Evolutionary conservation across 257 asterid species (phyloP).

Genomic region (Solanum acaule): DNA sequence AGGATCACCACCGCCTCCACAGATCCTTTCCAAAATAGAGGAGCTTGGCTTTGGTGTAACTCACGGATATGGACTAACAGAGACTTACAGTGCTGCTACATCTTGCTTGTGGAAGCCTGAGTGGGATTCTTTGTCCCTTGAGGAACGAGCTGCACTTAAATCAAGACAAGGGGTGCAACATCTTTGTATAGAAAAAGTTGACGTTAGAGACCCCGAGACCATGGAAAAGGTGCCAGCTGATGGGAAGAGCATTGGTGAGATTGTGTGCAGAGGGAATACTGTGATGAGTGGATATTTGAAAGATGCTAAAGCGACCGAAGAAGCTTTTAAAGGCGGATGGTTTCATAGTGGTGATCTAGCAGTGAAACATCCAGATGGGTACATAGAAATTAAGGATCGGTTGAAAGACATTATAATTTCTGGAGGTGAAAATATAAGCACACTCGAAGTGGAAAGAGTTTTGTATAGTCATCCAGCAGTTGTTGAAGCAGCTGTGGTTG

Average conservation of each 20-base stretch:
- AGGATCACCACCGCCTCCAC: conserved; percentile 28
- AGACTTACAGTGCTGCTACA: conserved; percentile 17
- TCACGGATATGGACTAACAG: conserved; percentile 4
- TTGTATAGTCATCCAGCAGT: conserved; percentile 21
- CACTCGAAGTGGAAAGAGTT: conserved; percentile 18
- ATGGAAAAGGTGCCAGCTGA: conserved; percentile 17
- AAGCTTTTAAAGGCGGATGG: neutral
- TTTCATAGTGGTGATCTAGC: neutral
- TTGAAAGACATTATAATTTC: no score
- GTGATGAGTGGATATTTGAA: neutral
- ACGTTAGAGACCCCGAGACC: neutral
- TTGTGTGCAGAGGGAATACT: conserved; percentile 21
- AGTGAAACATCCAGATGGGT: no score
- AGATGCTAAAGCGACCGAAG: neutral
- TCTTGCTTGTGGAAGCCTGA: conserved; percentile 21
- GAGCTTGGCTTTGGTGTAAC: conserved; percentile 17
- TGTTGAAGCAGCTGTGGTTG: conserved; percentile 28
- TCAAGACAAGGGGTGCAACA: conserved; percentile 11
- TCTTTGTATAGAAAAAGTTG: neutral
- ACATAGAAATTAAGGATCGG: no score
- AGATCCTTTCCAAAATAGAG: conserved; percentile 18
- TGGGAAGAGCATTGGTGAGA: conserved; percentile 19
- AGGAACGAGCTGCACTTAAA: conserved; percentile 5
- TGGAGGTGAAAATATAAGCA: no score
- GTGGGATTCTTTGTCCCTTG: conserved; percentile 19